Conservation (phyloP, 352 stramenopile species). For the Globisporangium cederbergense region DNA sequence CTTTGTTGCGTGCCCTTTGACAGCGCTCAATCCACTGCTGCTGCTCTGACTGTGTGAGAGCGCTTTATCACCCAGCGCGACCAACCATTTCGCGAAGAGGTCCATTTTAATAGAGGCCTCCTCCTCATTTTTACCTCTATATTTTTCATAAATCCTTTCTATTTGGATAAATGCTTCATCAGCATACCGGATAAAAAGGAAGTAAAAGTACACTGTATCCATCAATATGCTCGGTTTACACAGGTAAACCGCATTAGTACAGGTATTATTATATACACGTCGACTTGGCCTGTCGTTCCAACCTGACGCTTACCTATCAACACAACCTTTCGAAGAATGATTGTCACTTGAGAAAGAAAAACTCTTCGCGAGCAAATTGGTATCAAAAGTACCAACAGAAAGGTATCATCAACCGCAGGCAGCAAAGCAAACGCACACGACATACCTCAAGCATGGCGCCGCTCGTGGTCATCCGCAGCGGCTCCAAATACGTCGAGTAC, state of each 20-base stretch:
- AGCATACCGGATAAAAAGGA: no score
- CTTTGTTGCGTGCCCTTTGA: conserved; percentile 11
- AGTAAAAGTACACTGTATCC: no score
- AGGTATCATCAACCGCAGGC: no score
- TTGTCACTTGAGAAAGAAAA: conserved; percentile 10
- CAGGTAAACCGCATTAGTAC: background rate
- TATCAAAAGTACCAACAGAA: background rate
- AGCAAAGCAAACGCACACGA: background rate
- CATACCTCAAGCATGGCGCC: conserved; percentile 38
- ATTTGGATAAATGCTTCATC: background rate
- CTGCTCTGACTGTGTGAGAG: background rate
- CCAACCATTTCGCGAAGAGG: conserved; percentile 12
- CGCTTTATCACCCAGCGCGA: background rate
- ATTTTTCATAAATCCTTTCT: background rate
- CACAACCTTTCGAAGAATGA: conserved; percentile 2
- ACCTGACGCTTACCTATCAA: background rate
- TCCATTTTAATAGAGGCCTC: background rate
- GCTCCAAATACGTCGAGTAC: conserved; percentile 65
- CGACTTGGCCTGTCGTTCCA: background rate
- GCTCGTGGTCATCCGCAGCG: conserved; percentile 67
- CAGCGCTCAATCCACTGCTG: background rate
- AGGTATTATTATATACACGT: background rate
- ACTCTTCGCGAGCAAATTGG: background rate
- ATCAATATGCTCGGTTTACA: background rate
- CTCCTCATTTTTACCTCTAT: background rate